Percentiles rank a stretch among this genome's conserved stretches.
Evolutionary conservation across 1,139 yeast genomes (phyloP).

Genomic region (Chernovozyma sophiae-reginae): DNA sequence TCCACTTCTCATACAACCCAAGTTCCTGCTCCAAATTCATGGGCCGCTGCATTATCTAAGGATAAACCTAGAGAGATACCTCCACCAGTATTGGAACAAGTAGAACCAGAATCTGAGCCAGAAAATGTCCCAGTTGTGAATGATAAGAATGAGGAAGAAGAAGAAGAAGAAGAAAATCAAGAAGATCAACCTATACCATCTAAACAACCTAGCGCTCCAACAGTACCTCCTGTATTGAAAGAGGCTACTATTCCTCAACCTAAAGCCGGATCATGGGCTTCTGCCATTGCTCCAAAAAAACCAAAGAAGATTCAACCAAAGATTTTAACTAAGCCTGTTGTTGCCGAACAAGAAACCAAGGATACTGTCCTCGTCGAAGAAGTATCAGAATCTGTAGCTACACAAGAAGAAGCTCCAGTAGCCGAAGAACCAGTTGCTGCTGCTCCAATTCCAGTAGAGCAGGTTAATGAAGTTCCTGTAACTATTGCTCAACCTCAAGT

Average conservation of each 20-base stretch:
- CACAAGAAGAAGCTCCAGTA: slow-evolving; percentile 10
- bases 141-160: slow-evolving; percentile 10
- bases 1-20: slow-evolving; percentile 16
- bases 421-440: slow-evolving; percentile 10
- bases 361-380: slow-evolving; percentile 10
- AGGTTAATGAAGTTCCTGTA: slow-evolving; percentile 13
- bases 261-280: slow-evolving; percentile 50
- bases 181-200: slow-evolving; percentile 6
- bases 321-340: slow-evolving; percentile 16
- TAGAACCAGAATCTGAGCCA: slow-evolving; percentile 9
- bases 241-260: slow-evolving; percentile 29
- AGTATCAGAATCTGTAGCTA: slow-evolving; percentile 7
- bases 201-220: slow-evolving; percentile 10
- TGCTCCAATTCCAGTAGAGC: slow-evolving; percentile 10
- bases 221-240: slow-evolving; percentile 23
- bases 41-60: slow-evolving; percentile 49
- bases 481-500: slow-evolving; percentile 47
- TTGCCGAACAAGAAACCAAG: slow-evolving; percentile 4
- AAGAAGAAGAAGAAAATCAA: slow-evolving; percentile 9
- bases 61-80: slow-evolving; percentile 35
- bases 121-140: slow-evolving; percentile 2
- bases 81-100: slow-evolving; percentile 14
- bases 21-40: slow-evolving; percentile 27
- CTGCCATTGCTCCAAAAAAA: slow-evolving; percentile 57
- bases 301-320: slow-evolving; percentile 27